Percentiles rank a stretch among this genome's conserved stretches.
phyloP scores from a whole-genome alignment of 148 eudicot genomes.

The Spergularia marina region DNA sequence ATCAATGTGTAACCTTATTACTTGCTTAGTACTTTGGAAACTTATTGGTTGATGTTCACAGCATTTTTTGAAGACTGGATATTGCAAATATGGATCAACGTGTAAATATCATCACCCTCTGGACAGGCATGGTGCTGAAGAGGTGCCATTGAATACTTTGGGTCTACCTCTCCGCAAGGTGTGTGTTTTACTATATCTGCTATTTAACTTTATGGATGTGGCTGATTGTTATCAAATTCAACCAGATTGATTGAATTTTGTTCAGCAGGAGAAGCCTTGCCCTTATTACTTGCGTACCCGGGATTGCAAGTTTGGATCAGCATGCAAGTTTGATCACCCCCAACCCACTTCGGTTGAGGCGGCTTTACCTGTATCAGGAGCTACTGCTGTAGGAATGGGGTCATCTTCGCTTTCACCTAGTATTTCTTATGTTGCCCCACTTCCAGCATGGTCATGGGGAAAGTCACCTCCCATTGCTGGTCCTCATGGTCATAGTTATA shows the following conservation, averaged over 20 bases:
- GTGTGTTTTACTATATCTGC: neutral
- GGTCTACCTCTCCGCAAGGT: constrained; percentile 76
- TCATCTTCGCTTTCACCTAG: constrained; percentile 37
- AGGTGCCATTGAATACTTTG: constrained; percentile 38
- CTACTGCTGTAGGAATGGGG: constrained; percentile 34
- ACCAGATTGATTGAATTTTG: neutral
- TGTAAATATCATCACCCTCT: constrained; percentile 77
- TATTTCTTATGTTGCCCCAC: constrained; percentile 35
- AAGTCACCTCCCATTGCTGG: constrained; percentile 38
- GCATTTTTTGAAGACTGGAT: constrained; percentile 70
- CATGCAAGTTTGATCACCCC: constrained; percentile 82
- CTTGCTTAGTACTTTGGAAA: neutral
- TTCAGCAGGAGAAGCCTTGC: constrained; percentile 62
- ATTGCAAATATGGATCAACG: constrained; percentile 70
- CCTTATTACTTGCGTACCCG: constrained; percentile 62
- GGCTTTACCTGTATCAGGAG: constrained; percentile 32
- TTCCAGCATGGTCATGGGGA: constrained; percentile 34
- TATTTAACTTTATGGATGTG: neutral
- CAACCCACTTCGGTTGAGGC: constrained; percentile 40
- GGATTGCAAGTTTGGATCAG: constrained; percentile 57
- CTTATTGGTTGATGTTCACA: constrained; percentile 34
- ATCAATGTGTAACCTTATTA: neutral
- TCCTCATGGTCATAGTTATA: constrained; percentile 44
- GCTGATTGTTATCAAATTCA: neutral
- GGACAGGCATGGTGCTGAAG: constrained; percentile 50